Percentiles rank a stretch among this genome's conserved stretches.
These are phyloP conservation scores for Gossypium gossypioides DNA, from an alignment of 441 rosid species.

Conservation along the genomic window DNA sequence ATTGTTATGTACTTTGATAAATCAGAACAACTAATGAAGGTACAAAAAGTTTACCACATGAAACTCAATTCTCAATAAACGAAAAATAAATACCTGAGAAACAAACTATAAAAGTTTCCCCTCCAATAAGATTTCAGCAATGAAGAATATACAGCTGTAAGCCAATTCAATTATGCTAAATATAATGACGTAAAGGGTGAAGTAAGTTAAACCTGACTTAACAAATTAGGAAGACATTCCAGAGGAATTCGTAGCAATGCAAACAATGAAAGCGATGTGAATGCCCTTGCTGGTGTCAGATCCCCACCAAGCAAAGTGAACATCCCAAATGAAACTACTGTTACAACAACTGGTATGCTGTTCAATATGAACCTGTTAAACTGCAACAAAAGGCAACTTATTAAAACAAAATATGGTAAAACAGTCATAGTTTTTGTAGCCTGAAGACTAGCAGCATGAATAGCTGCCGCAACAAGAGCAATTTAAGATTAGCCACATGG, in stretches of 20 bases:
- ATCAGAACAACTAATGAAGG: not conserved
- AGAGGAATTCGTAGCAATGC: slow-evolving; percentile 71
- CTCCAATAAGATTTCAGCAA: not conserved
- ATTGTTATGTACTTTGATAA: not conserved
- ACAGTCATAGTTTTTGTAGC: not conserved
- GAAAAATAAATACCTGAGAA: not conserved
- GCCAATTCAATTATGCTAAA: not conserved
- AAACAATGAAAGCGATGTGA: slow-evolving; percentile 89
- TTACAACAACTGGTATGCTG: slow-evolving; percentile 83
- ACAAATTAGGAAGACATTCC: slow-evolving; percentile 69
- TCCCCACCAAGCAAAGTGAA: slow-evolving; percentile 90
- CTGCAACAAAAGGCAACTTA: slow-evolving; percentile 44
- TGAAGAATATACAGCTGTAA: not conserved
- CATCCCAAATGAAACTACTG: slow-evolving; percentile 76
- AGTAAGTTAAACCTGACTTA: slow-evolving; percentile 27
- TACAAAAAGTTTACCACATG: not conserved
- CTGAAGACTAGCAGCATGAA: not conserved
- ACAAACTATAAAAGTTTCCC: not conserved
- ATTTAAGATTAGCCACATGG: not conserved
- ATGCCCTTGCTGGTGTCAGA: slow-evolving; percentile 92
- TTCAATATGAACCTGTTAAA: slow-evolving; percentile 69
- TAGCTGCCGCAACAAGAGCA: not conserved
- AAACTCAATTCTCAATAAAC: not conserved
- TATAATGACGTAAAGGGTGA: slow-evolving; percentile 13
- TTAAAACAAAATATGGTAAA: slow-evolving; percentile 1